Base-by-base conservation (phyloP, 1,284 basidiomycete species). In the Marasmius fiardii region DNA sequence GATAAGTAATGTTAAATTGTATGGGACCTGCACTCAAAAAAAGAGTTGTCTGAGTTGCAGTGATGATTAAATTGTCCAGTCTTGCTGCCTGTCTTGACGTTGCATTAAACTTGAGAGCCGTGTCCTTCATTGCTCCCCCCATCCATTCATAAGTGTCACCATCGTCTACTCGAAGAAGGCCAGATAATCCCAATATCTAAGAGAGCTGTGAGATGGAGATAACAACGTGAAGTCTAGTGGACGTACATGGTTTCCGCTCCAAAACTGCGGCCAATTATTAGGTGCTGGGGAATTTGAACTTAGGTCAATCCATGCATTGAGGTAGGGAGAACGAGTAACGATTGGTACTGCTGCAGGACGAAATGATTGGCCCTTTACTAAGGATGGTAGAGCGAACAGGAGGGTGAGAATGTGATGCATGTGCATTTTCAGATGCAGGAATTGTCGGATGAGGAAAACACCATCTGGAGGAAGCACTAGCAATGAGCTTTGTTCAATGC, bases 311-410 rank as follows among this genome's bases (percentile, higher is more conserved):
- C 73, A 74, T 10, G 61, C 58, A 50, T 67, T 71, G 35, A 74
- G 63, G 55, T 73, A 73, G 4, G 73, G 72, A 3, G 72, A 68
- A 8, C 70, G 67, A 20, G 74, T 67, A n/a, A 70, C 68, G 18
- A 74, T 64, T 6, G 68, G 70, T 35, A 56, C 58, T 52, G 28
- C 48, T 10, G 56, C n/a, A 23, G 59, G 59, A 23, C 16, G 44
- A 23, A 55, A 58, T 39, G 54, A 51, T 47, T 26, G 26, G 28
- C 18, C 28, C 16, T 18, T 31, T 12, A 33, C 31, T 33, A 31
- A 16, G n/a, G 28, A 16, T 2, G 28, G n/a, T 16, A 33, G 7
- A 18, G 47, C n/a, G n/a, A n/a, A n/a, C n/a, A n/a, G n/a, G n/a
- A n/a, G n/a, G n/a, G n/a, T n/a, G n/a, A n/a, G n/a, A n/a, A n/a